Conservation (phyloP, 106 monocot genomes). For the Hemerocallis citrina region DNA sequence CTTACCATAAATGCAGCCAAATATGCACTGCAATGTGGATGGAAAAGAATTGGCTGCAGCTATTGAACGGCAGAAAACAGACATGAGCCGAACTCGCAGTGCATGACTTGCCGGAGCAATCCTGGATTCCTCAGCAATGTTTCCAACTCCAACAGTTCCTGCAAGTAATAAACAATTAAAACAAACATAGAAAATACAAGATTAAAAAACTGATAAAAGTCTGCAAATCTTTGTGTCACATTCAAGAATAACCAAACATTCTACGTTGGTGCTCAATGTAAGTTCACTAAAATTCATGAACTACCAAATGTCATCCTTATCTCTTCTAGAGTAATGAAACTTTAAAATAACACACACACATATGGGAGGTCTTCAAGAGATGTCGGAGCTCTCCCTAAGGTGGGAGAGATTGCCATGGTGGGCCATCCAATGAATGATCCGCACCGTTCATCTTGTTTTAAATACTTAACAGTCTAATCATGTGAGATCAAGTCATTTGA, state of each 20-base stretch:
- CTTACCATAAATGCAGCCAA: constrained; percentile 92
- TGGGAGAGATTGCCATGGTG: no score
- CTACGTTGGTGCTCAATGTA: not conserved
- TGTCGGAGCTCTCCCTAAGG: no score
- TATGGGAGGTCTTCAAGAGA: no score
- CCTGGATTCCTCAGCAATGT: constrained; percentile 47
- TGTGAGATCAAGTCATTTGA: no score
- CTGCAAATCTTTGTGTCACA: no score
- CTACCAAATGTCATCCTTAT: not conserved
- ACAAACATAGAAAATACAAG: not conserved
- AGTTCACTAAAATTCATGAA: not conserved
- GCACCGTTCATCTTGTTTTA: no score
- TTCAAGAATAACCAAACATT: constrained; percentile 2
- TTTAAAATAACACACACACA: no score
- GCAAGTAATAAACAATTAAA: constrained; percentile 13
- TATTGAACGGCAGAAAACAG: constrained; percentile 79
- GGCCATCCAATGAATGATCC: no score
- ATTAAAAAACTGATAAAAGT: no score
- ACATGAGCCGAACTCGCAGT: constrained; percentile 70
- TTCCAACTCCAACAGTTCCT: constrained; percentile 69
- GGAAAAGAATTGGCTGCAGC: constrained; percentile 91
- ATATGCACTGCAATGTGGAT: constrained; percentile 89
- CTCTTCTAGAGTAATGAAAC: not conserved
- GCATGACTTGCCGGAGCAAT: constrained; percentile 58
- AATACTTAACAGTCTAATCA: no score